Evolutionary conservation across 2,329 filamentous ascomycete species (phyloP).

Genomic region (Trichophaea hybrida): DNA sequence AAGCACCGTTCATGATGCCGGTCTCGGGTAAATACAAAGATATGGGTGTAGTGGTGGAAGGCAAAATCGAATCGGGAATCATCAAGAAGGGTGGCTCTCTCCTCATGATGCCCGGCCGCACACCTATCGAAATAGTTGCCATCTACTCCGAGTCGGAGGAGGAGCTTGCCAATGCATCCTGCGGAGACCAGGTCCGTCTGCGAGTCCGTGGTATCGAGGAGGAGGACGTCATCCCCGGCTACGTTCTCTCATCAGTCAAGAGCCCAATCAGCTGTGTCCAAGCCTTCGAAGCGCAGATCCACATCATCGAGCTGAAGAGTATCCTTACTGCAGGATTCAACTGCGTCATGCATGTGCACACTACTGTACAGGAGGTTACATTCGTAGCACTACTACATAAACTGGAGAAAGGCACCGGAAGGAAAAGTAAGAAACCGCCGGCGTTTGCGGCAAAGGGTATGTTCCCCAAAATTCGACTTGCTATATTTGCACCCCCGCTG

Average conservation of each 20-base stretch:
- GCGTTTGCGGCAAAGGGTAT: conserved; percentile 72
- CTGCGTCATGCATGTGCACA: conserved; percentile 93
- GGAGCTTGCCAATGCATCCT: conserved; percentile 65
- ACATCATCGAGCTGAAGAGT: conserved; percentile 83
- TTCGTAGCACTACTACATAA: conserved; percentile 81
- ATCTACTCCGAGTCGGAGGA: conserved; percentile 95
- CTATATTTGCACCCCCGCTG: conserved; percentile 1
- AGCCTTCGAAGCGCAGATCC: conserved; percentile 90
- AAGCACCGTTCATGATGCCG: conserved; percentile 99
- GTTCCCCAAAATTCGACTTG: conserved; percentile 27
- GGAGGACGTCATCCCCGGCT: conserved; percentile 89
- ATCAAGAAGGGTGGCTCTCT: conserved; percentile 77
- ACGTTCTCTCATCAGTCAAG: conserved; percentile 90
- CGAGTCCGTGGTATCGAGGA: conserved; percentile 91
- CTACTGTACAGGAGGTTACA: conserved; percentile 93
- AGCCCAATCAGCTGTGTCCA: conserved; percentile 81
- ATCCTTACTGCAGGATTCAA: conserved; percentile 94
- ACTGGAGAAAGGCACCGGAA: conserved; percentile 81
- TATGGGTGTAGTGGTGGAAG: conserved; percentile 93
- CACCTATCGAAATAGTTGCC: conserved; percentile 64
- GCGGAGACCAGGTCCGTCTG: conserved; percentile 86
- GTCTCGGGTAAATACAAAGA: conserved; percentile 92
- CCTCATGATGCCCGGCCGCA: conserved; percentile 91
- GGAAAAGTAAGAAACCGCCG: conserved; percentile 85
- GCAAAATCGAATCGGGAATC: conserved; percentile 89